A percentile compares a stretch with the other conserved stretches of the same genome.
phyloP scores from a whole-genome alignment of 306 rosid species.

The Sicyos baderoa region DNA sequence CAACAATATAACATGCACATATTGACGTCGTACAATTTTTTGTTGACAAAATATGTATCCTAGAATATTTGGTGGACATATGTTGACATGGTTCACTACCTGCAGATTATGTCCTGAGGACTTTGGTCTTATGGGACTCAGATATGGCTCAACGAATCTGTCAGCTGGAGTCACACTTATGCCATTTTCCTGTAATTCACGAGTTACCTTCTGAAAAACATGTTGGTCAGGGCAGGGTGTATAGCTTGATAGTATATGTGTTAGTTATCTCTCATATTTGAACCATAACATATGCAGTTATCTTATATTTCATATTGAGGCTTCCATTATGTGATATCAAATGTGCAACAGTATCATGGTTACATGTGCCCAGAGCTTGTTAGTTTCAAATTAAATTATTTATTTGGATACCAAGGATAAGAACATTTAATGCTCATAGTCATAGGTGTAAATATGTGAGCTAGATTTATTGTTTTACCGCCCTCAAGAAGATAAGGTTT shows the following conservation, averaged over 20 bases:
- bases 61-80: slow-evolving; percentile 19
- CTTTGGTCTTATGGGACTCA: slow-evolving; percentile 67
- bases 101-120: slow-evolving; percentile 64
- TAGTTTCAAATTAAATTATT: neutral
- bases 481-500: neutral
- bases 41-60: neutral
- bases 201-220: slow-evolving; percentile 15
- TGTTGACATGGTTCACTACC: slow-evolving; percentile 31
- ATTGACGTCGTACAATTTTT: neutral
- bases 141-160: slow-evolving; percentile 77
- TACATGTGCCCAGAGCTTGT: neutral
- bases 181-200: slow-evolving; percentile 54
- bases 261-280: slow-evolving; percentile 11
- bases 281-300: neutral
- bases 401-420: neutral
- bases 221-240: slow-evolving; percentile 10
- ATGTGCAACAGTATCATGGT: neutral
- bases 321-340: neutral
- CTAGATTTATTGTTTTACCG: neutral
- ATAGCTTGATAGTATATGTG: neutral
- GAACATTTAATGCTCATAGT: neutral
- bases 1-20: slow-evolving; percentile 21
- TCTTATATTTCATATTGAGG: neutral
- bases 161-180: slow-evolving; percentile 58
- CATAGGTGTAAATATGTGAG: neutral